A percentile compares a stretch with the other conserved stretches of the same genome.
Evolutionary conservation across 108 stramenopile genomes (phyloP).

Genomic region (Cyclostephanos tholiformis): DNA sequence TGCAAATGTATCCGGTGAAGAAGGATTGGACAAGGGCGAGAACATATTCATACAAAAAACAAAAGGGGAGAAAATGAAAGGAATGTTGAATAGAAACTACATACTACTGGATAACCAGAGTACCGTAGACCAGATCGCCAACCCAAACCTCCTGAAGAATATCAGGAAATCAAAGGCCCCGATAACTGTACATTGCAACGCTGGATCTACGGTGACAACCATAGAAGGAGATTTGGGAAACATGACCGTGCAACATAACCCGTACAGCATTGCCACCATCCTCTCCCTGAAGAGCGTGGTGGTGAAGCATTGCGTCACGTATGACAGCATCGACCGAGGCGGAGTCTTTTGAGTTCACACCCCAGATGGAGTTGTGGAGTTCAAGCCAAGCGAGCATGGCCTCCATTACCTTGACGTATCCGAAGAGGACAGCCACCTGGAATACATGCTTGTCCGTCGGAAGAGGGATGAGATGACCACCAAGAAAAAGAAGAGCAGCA

Average conservation of each 20-base stretch:
- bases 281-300: background rate
- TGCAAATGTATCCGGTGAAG: background rate
- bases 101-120: background rate
- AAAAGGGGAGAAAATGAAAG: too few relatives aligned
- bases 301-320: conserved; percentile 22
- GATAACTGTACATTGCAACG: conserved; percentile 15
- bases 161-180: background rate
- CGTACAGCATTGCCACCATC: conserved; percentile 44
- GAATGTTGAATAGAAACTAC: too few relatives aligned
- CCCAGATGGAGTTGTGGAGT: background rate
- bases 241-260: conserved; percentile 43
- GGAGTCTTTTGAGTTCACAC: background rate
- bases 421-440: too few relatives aligned
- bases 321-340: conserved; percentile 10
- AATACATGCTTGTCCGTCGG: too few relatives aligned
- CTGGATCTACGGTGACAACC: conserved; percentile 11
- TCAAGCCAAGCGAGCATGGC: background rate
- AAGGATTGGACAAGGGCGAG: too few relatives aligned
- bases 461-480: too few relatives aligned
- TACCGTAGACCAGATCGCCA: background rate
- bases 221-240: conserved; percentile 16
- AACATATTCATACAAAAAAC: too few relatives aligned
- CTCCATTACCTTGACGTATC: background rate
- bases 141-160: conserved; percentile 3
- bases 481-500: too few relatives aligned